Evolutionary conservation across 2,329 filamentous ascomycete genomes (phyloP).

Genomic region (Endothia cerciana): DNA sequence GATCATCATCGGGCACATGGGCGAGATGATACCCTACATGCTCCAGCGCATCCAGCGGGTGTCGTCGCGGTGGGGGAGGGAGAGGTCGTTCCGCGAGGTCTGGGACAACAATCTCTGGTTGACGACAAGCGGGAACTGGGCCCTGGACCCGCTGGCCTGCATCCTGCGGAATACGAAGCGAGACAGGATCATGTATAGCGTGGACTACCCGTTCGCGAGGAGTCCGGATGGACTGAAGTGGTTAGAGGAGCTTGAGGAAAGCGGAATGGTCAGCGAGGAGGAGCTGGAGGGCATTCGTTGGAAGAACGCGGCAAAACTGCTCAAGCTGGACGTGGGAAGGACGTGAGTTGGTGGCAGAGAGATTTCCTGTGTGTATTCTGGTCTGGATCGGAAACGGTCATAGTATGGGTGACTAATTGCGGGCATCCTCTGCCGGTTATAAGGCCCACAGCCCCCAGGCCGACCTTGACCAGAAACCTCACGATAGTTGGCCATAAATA

Average conservation of each 20-base stretch:
- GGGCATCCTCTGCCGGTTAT: no score
- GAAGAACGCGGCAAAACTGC: conserved; percentile 54
- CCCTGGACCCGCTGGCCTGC: conserved; percentile 50
- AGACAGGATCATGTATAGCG: conserved; percentile 59
- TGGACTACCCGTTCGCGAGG: conserved; percentile 60
- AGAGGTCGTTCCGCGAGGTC: conserved; percentile 49
- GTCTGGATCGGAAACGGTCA: not conserved
- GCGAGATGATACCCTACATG: conserved; percentile 58
- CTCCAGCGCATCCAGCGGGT: conserved; percentile 48
- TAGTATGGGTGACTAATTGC: not conserved
- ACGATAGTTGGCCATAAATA: no score
- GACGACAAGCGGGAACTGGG: conserved; percentile 59
- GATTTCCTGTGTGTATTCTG: not conserved
- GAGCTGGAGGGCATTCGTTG: conserved; percentile 54
- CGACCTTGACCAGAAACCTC: not conserved
- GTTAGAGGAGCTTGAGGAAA: conserved; percentile 51
- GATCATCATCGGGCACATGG: conserved; percentile 57
- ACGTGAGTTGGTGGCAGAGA: not conserved
- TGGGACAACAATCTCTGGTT: conserved; percentile 62
- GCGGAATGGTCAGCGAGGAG: conserved; percentile 52
- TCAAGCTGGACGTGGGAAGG: conserved; percentile 40
- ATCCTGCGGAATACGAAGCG: conserved; percentile 48
- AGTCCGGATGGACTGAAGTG: conserved; percentile 53
- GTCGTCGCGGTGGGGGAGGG: conserved; percentile 36
- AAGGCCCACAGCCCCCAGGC: no score